These are phyloP conservation scores for Vitis cinerea DNA, from an alignment of 164 flowering plant genomes.

Conservation along the genomic window DNA sequence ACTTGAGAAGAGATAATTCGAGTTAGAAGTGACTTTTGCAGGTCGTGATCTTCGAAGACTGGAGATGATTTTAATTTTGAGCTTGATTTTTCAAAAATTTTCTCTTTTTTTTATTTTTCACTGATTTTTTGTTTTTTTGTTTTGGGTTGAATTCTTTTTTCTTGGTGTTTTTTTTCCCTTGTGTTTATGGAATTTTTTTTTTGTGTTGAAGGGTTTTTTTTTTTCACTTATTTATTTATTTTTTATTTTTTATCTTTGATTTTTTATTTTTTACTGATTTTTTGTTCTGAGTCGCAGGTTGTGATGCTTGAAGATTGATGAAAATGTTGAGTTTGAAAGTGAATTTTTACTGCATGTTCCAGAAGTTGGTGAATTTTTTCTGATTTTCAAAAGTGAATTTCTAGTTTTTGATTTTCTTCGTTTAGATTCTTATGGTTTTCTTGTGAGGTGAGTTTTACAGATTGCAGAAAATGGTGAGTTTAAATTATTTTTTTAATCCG, in stretches of 20 bases:
- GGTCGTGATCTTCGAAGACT: constrained; percentile 4
- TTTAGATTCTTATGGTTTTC: too few relatives aligned
- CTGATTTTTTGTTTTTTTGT: not conserved
- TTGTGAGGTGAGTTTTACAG: too few relatives aligned
- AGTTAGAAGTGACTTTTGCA: not conserved
- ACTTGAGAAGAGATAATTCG: not conserved
- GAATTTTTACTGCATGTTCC: too few relatives aligned
- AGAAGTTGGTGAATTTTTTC: too few relatives aligned
- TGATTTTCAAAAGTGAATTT: too few relatives aligned
- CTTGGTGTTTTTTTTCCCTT: too few relatives aligned
- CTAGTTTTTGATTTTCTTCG: too few relatives aligned
- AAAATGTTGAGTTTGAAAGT: not conserved
- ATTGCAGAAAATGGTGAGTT: too few relatives aligned
- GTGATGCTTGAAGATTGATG: not conserved
- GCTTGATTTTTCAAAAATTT: not conserved
- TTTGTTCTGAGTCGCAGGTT: not conserved
- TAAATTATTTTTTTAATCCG: too few relatives aligned
- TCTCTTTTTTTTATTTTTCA: too few relatives aligned
- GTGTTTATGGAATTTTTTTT: too few relatives aligned
- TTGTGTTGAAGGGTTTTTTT: not conserved
- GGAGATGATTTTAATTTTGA: not conserved
- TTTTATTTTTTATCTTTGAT: not conserved
- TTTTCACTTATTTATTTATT: not conserved
- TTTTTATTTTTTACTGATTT: not conserved
- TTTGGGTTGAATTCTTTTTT: not conserved